Evolutionary conservation across 495 filamentous ascomycete genomes (phyloP).

Genomic region (Xylaria acuta): DNA sequence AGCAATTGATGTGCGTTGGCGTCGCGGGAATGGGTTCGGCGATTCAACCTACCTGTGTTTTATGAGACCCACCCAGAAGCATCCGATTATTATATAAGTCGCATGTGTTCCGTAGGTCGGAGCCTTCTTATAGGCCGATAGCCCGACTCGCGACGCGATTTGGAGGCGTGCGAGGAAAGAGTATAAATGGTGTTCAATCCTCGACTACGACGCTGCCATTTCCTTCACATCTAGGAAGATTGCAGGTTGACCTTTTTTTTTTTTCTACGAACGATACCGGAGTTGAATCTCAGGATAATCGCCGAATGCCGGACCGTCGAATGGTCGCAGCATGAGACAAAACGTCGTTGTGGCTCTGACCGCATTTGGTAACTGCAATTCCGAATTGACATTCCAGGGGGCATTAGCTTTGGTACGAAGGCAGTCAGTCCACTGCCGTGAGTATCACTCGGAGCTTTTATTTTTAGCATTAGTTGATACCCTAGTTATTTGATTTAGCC

Average conservation of each 20-base stretch:
- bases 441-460: neutral
- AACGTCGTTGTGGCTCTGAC: neutral
- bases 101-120: neutral
- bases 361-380: neutral
- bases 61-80: neutral
- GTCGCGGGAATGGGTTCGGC: neutral
- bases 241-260: neutral
- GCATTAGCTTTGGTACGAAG: neutral
- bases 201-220: neutral
- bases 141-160: constrained; percentile 7
- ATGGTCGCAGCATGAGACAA: neutral
- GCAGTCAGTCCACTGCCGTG: neutral
- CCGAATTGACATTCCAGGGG: neutral
- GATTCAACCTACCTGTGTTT: neutral
- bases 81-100: neutral
- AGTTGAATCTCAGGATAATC: neutral
- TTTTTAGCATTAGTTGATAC: neutral
- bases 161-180: too few species aligned
- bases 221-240: neutral
- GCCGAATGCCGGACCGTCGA: neutral
- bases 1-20: neutral
- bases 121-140: constrained; percentile 4
- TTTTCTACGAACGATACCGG: neutral
- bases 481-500: neutral
- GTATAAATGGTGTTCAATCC: neutral